A percentile compares a stretch with the other conserved stretches of the same genome.
Evolutionary conservation across 768 basidiomycete species (phyloP).

Genomic region (Boletus fagicola): DNA sequence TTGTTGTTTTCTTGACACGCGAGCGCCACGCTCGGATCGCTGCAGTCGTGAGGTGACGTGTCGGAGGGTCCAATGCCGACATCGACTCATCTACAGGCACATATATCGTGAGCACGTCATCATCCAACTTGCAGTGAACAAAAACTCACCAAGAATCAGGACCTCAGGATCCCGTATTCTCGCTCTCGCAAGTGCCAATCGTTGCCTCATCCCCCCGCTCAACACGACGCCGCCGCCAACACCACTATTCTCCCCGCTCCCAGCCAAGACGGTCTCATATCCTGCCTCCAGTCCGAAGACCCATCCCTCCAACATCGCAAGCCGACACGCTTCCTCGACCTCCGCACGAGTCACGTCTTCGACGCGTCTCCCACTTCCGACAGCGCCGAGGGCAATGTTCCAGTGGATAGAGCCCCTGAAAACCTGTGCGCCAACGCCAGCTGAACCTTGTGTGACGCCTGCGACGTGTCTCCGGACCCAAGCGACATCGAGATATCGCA

Average conservation of each 20-base stretch:
- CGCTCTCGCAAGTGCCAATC: slow-evolving; percentile 86
- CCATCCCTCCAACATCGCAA: slow-evolving; percentile 86
- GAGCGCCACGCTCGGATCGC: slow-evolving; percentile 59
- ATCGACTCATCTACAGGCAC: slow-evolving; percentile 66
- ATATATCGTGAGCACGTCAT: neutral
- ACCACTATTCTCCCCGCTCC: slow-evolving; percentile 42
- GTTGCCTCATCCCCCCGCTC: slow-evolving; percentile 91
- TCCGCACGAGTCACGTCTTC: slow-evolving; percentile 60
- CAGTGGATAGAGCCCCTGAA: slow-evolving; percentile 81
- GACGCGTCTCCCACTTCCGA: slow-evolving; percentile 43
- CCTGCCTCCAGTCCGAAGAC: slow-evolving; percentile 79
- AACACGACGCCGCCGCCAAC: slow-evolving; percentile 61
- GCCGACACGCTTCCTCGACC: slow-evolving; percentile 79
- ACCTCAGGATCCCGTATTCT: slow-evolving; percentile 82
- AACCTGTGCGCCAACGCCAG: slow-evolving; percentile 43
- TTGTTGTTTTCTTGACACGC: slow-evolving; percentile 58
- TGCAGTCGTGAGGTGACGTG: slow-evolving; percentile 80
- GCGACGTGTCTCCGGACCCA: slow-evolving; percentile 73
- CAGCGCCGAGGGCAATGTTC: slow-evolving; percentile 79
- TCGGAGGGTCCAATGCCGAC: slow-evolving; percentile 81
- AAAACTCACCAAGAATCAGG: slow-evolving; percentile 78
- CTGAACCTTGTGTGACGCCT: slow-evolving; percentile 74
- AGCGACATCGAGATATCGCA: slow-evolving; percentile 66
- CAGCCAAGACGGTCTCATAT: slow-evolving; percentile 71
- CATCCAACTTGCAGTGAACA: neutral